Conservation (phyloP, 2,329 filamentous ascomycete species). For the Aspergillus candidus region DNA sequence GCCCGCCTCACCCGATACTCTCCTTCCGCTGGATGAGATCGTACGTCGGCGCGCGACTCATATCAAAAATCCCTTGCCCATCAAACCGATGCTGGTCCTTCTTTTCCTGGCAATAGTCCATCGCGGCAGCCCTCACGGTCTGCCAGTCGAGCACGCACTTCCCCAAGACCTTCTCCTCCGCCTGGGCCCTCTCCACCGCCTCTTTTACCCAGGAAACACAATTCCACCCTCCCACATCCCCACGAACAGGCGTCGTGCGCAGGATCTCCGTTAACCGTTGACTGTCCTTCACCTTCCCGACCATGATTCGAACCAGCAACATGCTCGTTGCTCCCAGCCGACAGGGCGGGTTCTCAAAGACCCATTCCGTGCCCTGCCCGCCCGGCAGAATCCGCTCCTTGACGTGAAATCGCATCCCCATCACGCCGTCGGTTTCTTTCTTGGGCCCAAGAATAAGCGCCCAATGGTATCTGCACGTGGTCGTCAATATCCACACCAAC, state of each 20-base stretch:
- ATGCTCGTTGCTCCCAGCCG: constrained; percentile 18
- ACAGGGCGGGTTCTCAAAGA: constrained; percentile 23
- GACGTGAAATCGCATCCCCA: constrained; percentile 28
- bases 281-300: constrained; percentile 30
- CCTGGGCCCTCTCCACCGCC: constrained; percentile 27
- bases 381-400: constrained; percentile 20
- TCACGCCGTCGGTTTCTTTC: constrained; percentile 14
- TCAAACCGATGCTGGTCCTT: constrained; percentile 39
- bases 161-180: constrained; percentile 29
- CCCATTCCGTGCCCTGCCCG: constrained; percentile 16
- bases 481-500: background rate
- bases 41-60: constrained; percentile 29
- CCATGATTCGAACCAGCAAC: constrained; percentile 27
- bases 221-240: constrained; percentile 34
- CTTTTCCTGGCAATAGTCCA: constrained; percentile 38
- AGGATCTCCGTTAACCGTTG: constrained; percentile 25
- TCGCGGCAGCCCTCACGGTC: constrained; percentile 29
- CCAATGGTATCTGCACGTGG: constrained; percentile 32
- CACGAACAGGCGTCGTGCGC: constrained; percentile 24
- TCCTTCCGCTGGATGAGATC: constrained; percentile 29
- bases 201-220: constrained; percentile 42
- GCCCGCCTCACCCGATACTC: constrained; percentile 4
- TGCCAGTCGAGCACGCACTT: constrained; percentile 30
- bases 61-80: constrained; percentile 27
- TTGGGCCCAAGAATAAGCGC: constrained; percentile 36